phyloP scores from a whole-genome alignment of 441 rosid genomes.

The Biscutella laevigata region DNA sequence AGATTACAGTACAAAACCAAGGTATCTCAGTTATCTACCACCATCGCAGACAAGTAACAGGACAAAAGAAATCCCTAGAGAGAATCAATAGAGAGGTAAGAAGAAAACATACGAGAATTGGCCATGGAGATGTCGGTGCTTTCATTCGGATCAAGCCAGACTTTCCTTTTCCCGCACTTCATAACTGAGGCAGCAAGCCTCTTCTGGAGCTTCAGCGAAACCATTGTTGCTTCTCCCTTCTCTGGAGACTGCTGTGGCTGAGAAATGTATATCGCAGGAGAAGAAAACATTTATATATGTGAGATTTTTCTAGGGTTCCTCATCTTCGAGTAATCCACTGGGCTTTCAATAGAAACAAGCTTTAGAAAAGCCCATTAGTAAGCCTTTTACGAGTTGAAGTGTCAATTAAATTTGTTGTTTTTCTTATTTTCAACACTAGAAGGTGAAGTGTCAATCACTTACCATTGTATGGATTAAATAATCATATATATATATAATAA shows the following conservation, averaged over 20 bases:
- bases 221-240: conserved; percentile 40
- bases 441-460: too few relatives aligned
- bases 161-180: conserved; percentile 63
- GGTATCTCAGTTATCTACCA: not conserved
- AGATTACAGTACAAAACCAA: not conserved
- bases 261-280: not conserved
- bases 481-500: too few relatives aligned
- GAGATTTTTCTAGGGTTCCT: conserved; percentile 18
- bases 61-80: not conserved
- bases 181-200: conserved; percentile 67
- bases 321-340: not conserved
- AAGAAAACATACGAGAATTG: conserved; percentile 52
- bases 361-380: not conserved
- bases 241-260: conserved; percentile 24
- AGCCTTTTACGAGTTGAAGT: too few relatives aligned
- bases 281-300: conserved; percentile 7
- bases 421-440: too few relatives aligned
- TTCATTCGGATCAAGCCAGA: conserved; percentile 85
- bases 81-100: not conserved
- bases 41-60: not conserved
- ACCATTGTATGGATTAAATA: too few relatives aligned
- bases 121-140: conserved; percentile 72
- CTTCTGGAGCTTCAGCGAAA: conserved; percentile 67
- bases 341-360: not conserved
- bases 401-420: too few relatives aligned